phyloP scores from a whole-genome alignment of 352 stramenopile species.

The Globisporangium splendens region DNA sequence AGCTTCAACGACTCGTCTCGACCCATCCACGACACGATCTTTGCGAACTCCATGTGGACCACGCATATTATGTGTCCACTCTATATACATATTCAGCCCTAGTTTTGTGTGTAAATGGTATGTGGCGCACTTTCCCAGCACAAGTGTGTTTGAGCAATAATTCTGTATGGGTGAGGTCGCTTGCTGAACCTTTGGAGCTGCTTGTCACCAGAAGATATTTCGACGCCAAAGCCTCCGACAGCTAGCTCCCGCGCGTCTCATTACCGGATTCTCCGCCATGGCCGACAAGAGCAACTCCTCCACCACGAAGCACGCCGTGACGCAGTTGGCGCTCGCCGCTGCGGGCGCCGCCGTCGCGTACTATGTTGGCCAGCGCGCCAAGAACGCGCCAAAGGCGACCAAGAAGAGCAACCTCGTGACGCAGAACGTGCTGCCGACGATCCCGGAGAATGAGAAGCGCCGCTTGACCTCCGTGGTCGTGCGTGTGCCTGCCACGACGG shows the following conservation, averaged over 20 bases:
- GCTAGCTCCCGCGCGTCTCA: background rate
- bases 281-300: slow-evolving; percentile 12
- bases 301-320: slow-evolving; percentile 24
- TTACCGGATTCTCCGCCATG: slow-evolving; percentile 7
- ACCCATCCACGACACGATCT: background rate
- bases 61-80: too few species aligned
- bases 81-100: too few species aligned
- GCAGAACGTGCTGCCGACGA: slow-evolving; percentile 13
- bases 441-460: slow-evolving; percentile 40
- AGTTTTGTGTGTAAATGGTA: too few species aligned
- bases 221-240: background rate
- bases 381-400: slow-evolving; percentile 17
- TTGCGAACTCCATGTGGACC: too few species aligned
- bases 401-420: slow-evolving; percentile 16
- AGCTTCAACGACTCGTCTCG: slow-evolving; percentile 7
- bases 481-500: slow-evolving; percentile 96
- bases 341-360: slow-evolving; percentile 56
- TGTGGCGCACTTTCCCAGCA: too few species aligned
- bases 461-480: slow-evolving; percentile 92
- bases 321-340: slow-evolving; percentile 53
- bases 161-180: background rate
- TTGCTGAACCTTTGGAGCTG: background rate
- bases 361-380: slow-evolving; percentile 51
- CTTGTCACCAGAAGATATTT: slow-evolving; percentile 18
- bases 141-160: slow-evolving; percentile 15